Base-by-base conservation (phyloP, 2,329 filamentous ascomycete species). In the Pestalotiopsis fici region DNA sequence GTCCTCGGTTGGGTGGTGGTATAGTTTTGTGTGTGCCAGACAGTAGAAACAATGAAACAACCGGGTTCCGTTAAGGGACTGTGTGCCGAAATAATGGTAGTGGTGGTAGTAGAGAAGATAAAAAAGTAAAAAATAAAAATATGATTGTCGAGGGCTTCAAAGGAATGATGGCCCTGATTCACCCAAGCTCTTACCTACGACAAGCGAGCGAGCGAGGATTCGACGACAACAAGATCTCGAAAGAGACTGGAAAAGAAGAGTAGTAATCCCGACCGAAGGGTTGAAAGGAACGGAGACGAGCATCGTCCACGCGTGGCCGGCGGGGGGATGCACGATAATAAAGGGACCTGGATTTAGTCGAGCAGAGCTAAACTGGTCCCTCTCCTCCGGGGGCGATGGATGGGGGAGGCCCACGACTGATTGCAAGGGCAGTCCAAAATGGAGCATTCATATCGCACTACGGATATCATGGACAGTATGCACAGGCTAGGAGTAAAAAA, bases 1-100 rank as follows among this genome's bases (percentile, higher is more conserved):
- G 50, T 57, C 47, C 50, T 25, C 39, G 43, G 43, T 57, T 64
- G 61, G 31, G 25, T n/a, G 21, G 39, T 55, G 28, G 25, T 64
- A 15, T 43, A 31, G 43, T 25, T 27, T 64, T 54, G 27, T 65
- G 31, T 66, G 69, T 71, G 69, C 66, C 70, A 71, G 72, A 76
- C 66, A 59, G 35, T 28, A 75, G 57, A 73, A 76, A 73, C 68
- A 70, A 69, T 75, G 75, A 78, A 78, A 78, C 76, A 69, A 74
- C 76, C 76, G 75, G 76, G 76, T 77, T 77, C 72, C 73, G 43
- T 47, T 72, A 66, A 71, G 66, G 64, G 70, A 69, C 68, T 69
- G 63, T 69, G 63, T 67, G 69, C 68, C 66, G 72, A 71, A 73
- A n/a, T 35, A 43, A 39, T 35, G 11, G 31, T 35, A 35, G 31